Evolutionary conservation across 2,329 filamentous ascomycete genomes (phyloP).

Genomic region (Fusarium drepaniforme): DNA sequence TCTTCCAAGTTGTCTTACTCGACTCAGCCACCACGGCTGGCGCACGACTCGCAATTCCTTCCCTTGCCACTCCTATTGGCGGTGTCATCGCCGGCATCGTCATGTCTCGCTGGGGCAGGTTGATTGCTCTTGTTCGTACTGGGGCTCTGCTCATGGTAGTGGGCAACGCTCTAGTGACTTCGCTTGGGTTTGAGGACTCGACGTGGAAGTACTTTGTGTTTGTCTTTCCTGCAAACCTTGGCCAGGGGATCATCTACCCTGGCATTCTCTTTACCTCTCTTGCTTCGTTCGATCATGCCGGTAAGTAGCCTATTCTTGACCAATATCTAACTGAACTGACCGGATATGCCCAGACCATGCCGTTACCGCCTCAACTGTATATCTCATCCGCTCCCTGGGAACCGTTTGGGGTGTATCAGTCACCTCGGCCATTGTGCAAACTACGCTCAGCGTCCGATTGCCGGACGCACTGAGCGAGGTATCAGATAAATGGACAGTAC

Average conservation of each 20-base stretch:
- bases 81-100: conserved; percentile 68
- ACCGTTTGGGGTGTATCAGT: conserved; percentile 74
- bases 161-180: conserved; percentile 65
- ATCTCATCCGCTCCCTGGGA: conserved; percentile 72
- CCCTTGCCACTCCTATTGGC: conserved; percentile 68
- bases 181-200: conserved; percentile 62
- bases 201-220: conserved; percentile 68
- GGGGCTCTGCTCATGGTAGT: conserved; percentile 65
- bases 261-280: conserved; percentile 71
- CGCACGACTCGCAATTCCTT: conserved; percentile 72
- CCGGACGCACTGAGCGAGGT: conserved; percentile 65
- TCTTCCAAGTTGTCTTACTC: conserved; percentile 75
- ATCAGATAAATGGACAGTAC: conserved; percentile 69
- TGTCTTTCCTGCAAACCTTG: conserved; percentile 69
- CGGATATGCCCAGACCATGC: conserved; percentile 64
- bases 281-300: conserved; percentile 71
- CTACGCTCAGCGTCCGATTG: conserved; percentile 66
- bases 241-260: conserved; percentile 71
- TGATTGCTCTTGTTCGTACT: conserved; percentile 63
- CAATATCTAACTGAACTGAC: background rate
- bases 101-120: conserved; percentile 67
- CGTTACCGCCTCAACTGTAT: conserved; percentile 72
- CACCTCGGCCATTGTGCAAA: conserved; percentile 73
- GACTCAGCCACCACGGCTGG: conserved; percentile 75
- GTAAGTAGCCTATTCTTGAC: conserved; percentile 50